Evolutionary conservation across 164 flowering plant species (phyloP).

Genomic region (Magnolia kwangsiensis): DNA sequence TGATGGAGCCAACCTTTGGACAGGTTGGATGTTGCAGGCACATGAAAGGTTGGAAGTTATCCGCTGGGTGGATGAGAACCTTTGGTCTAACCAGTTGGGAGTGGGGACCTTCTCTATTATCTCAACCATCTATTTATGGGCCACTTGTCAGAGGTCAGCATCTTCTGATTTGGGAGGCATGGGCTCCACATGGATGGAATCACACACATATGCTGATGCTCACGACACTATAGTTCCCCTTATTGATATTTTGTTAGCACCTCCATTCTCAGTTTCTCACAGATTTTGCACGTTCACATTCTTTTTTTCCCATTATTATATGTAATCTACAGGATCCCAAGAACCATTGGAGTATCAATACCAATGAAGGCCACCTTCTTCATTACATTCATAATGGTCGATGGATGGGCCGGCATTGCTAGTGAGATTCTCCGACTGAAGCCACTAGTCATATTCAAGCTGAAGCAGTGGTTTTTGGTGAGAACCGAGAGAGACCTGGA

Average conservation of each 20-base stretch:
- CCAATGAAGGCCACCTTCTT: slow-evolving; percentile 99
- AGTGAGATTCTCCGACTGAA: slow-evolving; percentile 84
- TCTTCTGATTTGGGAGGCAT: background rate
- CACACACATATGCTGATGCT: background rate
- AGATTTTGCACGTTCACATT: background rate
- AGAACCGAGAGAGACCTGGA: slow-evolving; percentile 89
- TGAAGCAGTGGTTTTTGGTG: slow-evolving; percentile 85
- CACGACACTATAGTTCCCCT: background rate
- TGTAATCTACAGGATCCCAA: slow-evolving; percentile 66
- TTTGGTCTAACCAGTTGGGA: too few relatives aligned
- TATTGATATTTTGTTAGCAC: too few relatives aligned
- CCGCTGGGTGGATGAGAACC: too few relatives aligned
- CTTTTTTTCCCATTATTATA: background rate
- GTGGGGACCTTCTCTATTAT: too few relatives aligned
- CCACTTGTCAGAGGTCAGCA: background rate
- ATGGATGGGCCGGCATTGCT: slow-evolving; percentile 99
- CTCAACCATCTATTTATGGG: background rate
- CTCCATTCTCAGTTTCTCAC: too few relatives aligned
- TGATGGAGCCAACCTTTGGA: too few relatives aligned
- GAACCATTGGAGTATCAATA: slow-evolving; percentile 91
- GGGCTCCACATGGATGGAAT: background rate
- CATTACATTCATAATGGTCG: slow-evolving; percentile 94
- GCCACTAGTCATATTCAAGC: slow-evolving; percentile 76
- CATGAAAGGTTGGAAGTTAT: too few relatives aligned
- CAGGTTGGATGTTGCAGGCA: too few relatives aligned